These are phyloP conservation scores for Calonectria crousiana DNA, from an alignment of 2,329 filamentous ascomycete genomes.

Conservation along the genomic window DNA sequence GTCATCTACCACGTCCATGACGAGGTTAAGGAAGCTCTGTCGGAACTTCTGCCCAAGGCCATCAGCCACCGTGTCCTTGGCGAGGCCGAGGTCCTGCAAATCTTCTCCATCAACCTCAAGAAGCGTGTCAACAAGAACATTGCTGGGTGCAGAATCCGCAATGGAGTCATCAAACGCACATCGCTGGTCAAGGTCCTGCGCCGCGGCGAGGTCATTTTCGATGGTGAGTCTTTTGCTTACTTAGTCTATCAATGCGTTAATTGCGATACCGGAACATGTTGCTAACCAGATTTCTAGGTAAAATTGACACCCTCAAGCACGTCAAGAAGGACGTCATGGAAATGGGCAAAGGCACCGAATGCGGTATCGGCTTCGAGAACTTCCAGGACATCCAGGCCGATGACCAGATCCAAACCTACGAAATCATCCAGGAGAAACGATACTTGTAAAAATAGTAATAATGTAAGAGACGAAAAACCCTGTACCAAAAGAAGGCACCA, in stretches of 20 bases:
- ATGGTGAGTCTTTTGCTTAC: conserved; percentile 72
- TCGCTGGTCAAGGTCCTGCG: conserved; percentile 79
- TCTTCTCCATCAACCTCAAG: conserved; percentile 87
- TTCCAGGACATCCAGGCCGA: conserved; percentile 85
- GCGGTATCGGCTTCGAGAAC: conserved; percentile 85
- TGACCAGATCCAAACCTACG: conserved; percentile 89
- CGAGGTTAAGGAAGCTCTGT: conserved; percentile 76
- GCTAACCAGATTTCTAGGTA: conserved; percentile 65
- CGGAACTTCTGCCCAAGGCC: conserved; percentile 75
- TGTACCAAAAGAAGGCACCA: conserved; percentile 34
- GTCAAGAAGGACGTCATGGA: conserved; percentile 91
- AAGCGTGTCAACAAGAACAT: conserved; percentile 78
- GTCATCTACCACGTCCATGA: conserved; percentile 87
- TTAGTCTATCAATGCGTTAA: not conserved
- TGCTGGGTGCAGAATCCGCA: conserved; percentile 89
- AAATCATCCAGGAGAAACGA: conserved; percentile 81
- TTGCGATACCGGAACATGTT: not conserved
- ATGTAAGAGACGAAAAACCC: conserved; percentile 24
- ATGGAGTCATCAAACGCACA: conserved; percentile 76
- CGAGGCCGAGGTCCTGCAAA: conserved; percentile 86
- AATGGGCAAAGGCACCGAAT: conserved; percentile 94
- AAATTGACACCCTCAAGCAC: conserved; percentile 85
- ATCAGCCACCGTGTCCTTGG: conserved; percentile 80
- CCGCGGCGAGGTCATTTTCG: conserved; percentile 77
- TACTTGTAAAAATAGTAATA: conserved; percentile 54